These are phyloP conservation scores for Cyberlindnera americana DNA, from an alignment of 805 yeast species.

Conservation along the genomic window DNA sequence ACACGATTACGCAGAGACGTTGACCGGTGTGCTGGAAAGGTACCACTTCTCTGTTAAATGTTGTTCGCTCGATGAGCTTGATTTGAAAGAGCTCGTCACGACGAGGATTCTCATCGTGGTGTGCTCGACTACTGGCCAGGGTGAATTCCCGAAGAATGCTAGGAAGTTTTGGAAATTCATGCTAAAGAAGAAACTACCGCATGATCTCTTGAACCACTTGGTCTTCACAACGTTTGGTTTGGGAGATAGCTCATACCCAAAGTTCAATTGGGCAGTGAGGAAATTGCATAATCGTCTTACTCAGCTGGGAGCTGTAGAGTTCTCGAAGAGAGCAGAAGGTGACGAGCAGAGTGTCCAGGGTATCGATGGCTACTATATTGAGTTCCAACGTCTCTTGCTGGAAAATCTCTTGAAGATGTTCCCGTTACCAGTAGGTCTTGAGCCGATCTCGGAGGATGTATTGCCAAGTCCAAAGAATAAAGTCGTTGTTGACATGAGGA, in stretches of 20 bases:
- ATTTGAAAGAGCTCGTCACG: conserved; percentile 49
- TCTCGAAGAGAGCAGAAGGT: conserved; percentile 76
- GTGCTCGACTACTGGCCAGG: conserved; percentile 94
- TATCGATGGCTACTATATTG: conserved; percentile 68
- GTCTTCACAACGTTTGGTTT: conserved; percentile 76
- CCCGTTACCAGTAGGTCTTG: conserved; percentile 33
- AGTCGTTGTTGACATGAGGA: conserved; percentile 28
- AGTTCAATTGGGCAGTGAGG: conserved; percentile 82
- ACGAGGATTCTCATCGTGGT: conserved; percentile 49
- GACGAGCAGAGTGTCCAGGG: conserved; percentile 84
- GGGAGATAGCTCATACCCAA: conserved; percentile 91
- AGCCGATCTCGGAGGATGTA: conserved; percentile 31
- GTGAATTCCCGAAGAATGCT: conserved; percentile 81
- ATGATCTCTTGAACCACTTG: conserved; percentile 56
- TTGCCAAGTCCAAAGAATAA: conserved; percentile 38
- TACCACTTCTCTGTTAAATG: conserved; percentile 46
- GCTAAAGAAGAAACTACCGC: conserved; percentile 61
- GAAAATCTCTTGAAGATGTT: conserved; percentile 30
- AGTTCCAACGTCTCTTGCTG: conserved; percentile 60
- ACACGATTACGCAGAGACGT: conserved; percentile 72
- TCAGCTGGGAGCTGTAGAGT: conserved; percentile 78
- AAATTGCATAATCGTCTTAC: conserved; percentile 73
- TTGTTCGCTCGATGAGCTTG: conserved; percentile 56
- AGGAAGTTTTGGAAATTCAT: conserved; percentile 71
- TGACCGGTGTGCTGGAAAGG: conserved; percentile 54